Conservation (phyloP, 2,329 filamentous ascomycete species). For the Venturia oleaginea region DNA sequence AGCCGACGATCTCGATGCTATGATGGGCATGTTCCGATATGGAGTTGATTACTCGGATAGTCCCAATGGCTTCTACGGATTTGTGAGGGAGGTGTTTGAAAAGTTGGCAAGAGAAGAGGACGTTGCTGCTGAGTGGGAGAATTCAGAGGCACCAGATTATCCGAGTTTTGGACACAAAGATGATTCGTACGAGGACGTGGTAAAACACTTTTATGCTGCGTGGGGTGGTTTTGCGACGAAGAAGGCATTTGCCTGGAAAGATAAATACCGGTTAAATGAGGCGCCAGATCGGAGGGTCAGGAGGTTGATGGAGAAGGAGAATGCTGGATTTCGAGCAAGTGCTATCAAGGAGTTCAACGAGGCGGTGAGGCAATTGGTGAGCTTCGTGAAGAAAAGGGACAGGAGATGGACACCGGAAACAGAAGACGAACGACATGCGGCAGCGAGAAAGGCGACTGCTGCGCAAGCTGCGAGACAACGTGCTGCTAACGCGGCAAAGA, state of each 20-base stretch:
- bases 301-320: constrained; percentile 90
- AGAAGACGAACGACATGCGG: constrained; percentile 70
- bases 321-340: constrained; percentile 73
- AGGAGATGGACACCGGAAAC: constrained; percentile 73
- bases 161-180: constrained; percentile 73
- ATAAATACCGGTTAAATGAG: constrained; percentile 72
- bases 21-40: constrained; percentile 74
- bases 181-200: constrained; percentile 66
- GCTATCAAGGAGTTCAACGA: constrained; percentile 86
- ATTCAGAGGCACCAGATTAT: constrained; percentile 54
- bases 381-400: constrained; percentile 85
- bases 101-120: constrained; percentile 73
- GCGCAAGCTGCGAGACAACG: constrained; percentile 78
- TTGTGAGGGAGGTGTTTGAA: constrained; percentile 66
- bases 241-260: constrained; percentile 85
- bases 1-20: constrained; percentile 64
- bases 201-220: constrained; percentile 68
- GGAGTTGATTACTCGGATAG: constrained; percentile 72
- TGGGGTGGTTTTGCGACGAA: constrained; percentile 78
- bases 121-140: constrained; percentile 61
- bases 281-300: constrained; percentile 78
- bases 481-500: constrained; percentile 68
- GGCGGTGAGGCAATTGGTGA: constrained; percentile 73
- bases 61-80: constrained; percentile 75
- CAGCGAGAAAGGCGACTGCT: constrained; percentile 65